Conservation (phyloP, 106 monocot genomes). For the Amphibolis antarctica region DNA sequence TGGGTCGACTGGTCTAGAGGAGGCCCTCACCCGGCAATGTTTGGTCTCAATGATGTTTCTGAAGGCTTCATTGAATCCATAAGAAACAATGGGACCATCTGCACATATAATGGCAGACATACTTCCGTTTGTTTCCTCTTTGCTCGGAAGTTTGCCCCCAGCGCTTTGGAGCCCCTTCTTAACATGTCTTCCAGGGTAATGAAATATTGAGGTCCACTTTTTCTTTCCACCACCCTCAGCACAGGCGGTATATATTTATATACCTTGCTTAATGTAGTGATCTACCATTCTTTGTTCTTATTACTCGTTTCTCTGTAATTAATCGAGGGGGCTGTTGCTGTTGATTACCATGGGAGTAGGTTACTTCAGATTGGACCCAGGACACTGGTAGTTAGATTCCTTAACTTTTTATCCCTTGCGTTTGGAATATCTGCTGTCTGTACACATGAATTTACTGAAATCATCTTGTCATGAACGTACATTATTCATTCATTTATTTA, state of each 20-base stretch:
- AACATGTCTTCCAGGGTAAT: conserved; percentile 12
- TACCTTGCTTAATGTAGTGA: background rate
- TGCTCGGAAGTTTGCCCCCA: conserved; percentile 23
- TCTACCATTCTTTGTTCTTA: background rate
- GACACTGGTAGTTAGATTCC: no score
- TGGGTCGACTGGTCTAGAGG: conserved; percentile 25
- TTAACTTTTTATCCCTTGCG: no score
- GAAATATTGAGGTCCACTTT: conserved; percentile 7
- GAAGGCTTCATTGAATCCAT: conserved; percentile 12
- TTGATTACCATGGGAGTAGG: no score
- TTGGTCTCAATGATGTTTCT: conserved; percentile 7
- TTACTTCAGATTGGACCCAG: no score
- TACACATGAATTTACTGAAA: no score
- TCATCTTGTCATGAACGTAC: no score
- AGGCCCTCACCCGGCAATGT: conserved; percentile 22
- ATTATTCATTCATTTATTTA: no score
- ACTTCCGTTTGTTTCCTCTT: conserved; percentile 21
- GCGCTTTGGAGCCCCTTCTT: conserved; percentile 18
- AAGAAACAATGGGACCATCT: conserved; percentile 22
- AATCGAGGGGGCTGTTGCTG: background rate
- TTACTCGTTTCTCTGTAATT: background rate
- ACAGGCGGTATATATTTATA: background rate
- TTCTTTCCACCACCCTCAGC: no score
- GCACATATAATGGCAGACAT: conserved; percentile 13
- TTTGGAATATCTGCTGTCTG: no score